phyloP scores from a whole-genome alignment of 192 early-diverging fungal species.

The Phycomyces blakesleeanus region DNA sequence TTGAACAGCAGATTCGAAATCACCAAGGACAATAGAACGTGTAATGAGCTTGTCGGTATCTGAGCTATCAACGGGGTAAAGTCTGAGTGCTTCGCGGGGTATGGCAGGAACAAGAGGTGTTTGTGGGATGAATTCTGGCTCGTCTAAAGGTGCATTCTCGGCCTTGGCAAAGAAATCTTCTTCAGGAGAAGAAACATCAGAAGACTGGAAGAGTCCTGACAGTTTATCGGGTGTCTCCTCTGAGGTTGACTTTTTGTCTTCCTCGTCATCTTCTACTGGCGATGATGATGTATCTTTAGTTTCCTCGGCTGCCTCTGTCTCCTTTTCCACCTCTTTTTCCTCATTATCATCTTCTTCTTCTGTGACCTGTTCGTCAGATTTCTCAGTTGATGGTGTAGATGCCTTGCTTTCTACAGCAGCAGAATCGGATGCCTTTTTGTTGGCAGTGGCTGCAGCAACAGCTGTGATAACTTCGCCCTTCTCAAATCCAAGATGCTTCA shows the following conservation, averaged over 20 bases:
- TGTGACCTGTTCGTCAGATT: constrained; percentile 1
- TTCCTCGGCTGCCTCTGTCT: constrained; percentile 13
- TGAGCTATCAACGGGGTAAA: constrained; percentile 54
- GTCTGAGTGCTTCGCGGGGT: constrained; percentile 36
- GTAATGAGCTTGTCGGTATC: constrained; percentile 84
- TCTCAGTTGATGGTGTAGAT: background rate
- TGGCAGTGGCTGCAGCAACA: constrained; percentile 45
- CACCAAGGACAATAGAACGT: constrained; percentile 79
- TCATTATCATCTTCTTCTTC: no score
- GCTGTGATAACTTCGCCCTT: constrained; percentile 60
- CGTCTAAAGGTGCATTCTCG: background rate
- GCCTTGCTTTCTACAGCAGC: background rate
- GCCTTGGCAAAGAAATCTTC: constrained; percentile 18
- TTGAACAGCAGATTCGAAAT: constrained; percentile 89
- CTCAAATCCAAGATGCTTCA: constrained; percentile 89
- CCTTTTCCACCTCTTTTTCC: no score
- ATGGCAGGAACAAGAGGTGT: constrained; percentile 5
- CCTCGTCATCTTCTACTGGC: constrained; percentile 29
- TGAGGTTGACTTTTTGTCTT: constrained; percentile 22
- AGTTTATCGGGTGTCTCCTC: constrained; percentile 2
- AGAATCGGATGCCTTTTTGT: constrained; percentile 13
- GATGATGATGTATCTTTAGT: constrained; percentile 19
- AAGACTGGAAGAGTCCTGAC: constrained; percentile 15
- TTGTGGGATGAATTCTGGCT: background rate
- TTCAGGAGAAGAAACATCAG: background rate